These are phyloP conservation scores for Escovopsis weberi DNA, from an alignment of 2,329 filamentous ascomycete genomes.

Conservation along the genomic window DNA sequence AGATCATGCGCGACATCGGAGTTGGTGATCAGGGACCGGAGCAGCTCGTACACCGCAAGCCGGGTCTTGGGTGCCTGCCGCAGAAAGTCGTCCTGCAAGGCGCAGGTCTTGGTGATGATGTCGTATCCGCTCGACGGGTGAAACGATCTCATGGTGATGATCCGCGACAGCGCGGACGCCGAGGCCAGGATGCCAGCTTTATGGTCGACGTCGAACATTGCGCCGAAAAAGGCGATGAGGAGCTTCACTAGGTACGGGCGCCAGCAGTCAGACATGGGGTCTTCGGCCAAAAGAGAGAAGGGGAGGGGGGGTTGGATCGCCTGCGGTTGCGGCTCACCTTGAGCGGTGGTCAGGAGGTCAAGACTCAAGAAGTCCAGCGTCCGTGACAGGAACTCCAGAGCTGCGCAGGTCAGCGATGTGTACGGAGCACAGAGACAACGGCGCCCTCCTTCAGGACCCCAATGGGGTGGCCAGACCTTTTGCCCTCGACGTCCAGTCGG, in stretches of 20 bases:
- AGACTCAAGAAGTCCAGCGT: slow-evolving; percentile 35
- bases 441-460: too few species aligned
- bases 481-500: slow-evolving; percentile 38
- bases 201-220: slow-evolving; percentile 44
- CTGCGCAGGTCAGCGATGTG: slow-evolving; percentile 15
- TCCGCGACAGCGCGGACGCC: slow-evolving; percentile 34
- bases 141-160: slow-evolving; percentile 36
- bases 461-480: slow-evolving; percentile 24
- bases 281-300: background rate
- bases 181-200: slow-evolving; percentile 43
- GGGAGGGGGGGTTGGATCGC: background rate
- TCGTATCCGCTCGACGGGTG: slow-evolving; percentile 31
- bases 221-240: slow-evolving; percentile 39
- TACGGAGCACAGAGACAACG: background rate
- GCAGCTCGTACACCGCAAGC: slow-evolving; percentile 35
- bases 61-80: slow-evolving; percentile 37
- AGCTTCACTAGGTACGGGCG: slow-evolving; percentile 23
- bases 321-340: slow-evolving; percentile 21
- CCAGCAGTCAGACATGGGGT: background rate
- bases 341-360: slow-evolving; percentile 32
- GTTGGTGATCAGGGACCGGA: slow-evolving; percentile 29
- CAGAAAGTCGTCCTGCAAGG: slow-evolving; percentile 42
- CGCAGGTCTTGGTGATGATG: slow-evolving; percentile 34
- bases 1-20: slow-evolving; percentile 28
- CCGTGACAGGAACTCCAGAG: slow-evolving; percentile 40